Evolutionary conservation across 2,329 filamentous ascomycete species (phyloP), one percentile per base, ranked within the genome.

Genomic region (Trichophyton benhamiae): DNA sequence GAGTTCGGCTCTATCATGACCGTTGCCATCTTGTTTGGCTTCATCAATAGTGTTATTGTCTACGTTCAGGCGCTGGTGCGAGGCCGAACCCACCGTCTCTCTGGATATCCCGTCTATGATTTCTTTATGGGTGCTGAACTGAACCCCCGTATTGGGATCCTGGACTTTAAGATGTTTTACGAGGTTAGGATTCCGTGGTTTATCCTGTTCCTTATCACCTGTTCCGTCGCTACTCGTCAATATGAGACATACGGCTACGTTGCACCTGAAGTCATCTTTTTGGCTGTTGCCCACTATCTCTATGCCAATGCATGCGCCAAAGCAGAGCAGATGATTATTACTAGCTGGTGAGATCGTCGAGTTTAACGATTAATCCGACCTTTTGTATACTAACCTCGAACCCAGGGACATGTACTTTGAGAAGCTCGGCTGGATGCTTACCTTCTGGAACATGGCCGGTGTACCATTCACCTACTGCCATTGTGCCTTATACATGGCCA

Each of bases 401-500:
- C 4, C 15, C 60, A 84, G 82, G 87, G 91, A 96, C 70, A 95
- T 96, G 87, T 95, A 95, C 79, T 92, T 90, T 69, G 91, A 96
- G 80, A 96, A 96, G 77, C 91, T 89, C 83, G 91, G 91, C 60
- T 96, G 96, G 79, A 96, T 96, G 91, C 83, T 96, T 67, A 95
- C 94, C 74, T 96, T 96, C 83, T 96, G 91, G 91, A 96, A 96
- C 76, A 80, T 96, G 72, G 90, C 91, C 52, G 91, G 91, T 66
- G 91, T 96, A 25, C 91, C 91, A 13, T 81, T 96, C 60, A 91
- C 85, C 60, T 96, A 96, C 81, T 95, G 90, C 79, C 91, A 96
- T 79, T 94, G 88, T 82, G 92, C 88, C 57, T 84, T 96, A 68
- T 96, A 89, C 77, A 82, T 96, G 58, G 90, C 90, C 66, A 91